These are phyloP conservation scores for Dalbergia cochinchinensis DNA, from an alignment of 306 rosid species.

Conservation along the genomic window DNA sequence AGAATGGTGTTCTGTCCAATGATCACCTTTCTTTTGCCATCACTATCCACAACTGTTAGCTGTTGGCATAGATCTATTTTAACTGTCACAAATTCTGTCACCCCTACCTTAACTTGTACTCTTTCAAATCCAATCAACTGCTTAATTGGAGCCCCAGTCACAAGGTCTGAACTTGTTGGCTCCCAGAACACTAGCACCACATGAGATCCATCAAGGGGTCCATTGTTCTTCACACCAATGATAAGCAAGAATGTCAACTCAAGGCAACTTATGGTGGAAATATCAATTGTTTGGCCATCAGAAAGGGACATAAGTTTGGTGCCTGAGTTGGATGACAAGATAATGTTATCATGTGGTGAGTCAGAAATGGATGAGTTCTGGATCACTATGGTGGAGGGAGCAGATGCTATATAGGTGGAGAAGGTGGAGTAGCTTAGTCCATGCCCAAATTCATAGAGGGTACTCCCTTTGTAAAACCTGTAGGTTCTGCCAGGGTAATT, in stretches of 20 bases:
- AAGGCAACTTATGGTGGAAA: constrained; percentile 54
- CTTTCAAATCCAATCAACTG: constrained; percentile 70
- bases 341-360: constrained; percentile 10
- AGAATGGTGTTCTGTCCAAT: constrained; percentile 57
- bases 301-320: constrained; percentile 15
- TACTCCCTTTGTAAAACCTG: constrained; percentile 65
- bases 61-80: constrained; percentile 61
- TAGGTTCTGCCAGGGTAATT: constrained; percentile 81
- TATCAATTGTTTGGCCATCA: constrained; percentile 47
- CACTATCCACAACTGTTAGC: constrained; percentile 58
- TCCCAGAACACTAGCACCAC: constrained; percentile 69
- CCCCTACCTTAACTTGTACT: constrained; percentile 49
- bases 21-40: constrained; percentile 66
- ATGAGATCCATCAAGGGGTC: constrained; percentile 60
- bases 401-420: constrained; percentile 53
- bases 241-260: constrained; percentile 52
- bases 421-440: constrained; percentile 74
- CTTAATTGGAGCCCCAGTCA: constrained; percentile 55
- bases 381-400: constrained; percentile 61
- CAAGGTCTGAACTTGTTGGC: constrained; percentile 37
- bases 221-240: constrained; percentile 62
- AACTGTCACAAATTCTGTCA: constrained; percentile 46
- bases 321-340: constrained; percentile 37
- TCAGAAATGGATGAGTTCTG: constrained; percentile 33
- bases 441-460: constrained; percentile 72